These are phyloP conservation scores for Solanum infundibuliforme DNA, from an alignment of 257 asterid genomes.

Conservation along the genomic window DNA sequence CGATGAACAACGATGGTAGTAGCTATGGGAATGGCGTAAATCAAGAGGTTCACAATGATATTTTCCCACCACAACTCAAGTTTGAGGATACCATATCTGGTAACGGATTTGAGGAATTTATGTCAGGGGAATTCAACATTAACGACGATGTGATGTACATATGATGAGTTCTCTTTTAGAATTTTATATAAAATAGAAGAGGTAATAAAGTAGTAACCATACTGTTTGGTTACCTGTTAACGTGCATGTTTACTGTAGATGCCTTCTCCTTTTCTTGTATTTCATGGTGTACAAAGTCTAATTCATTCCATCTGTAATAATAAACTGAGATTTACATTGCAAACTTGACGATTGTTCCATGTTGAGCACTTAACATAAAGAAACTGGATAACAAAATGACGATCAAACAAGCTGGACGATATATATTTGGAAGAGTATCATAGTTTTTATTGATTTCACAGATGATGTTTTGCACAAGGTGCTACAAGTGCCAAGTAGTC, in stretches of 20 bases:
- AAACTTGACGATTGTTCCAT: neutral
- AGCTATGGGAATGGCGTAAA: slow-evolving; percentile 9
- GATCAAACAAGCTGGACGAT: neutral
- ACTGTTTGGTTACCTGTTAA: neutral
- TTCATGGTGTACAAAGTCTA: neutral
- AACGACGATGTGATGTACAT: slow-evolving; percentile 21
- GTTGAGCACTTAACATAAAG: neutral
- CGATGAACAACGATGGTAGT: slow-evolving; percentile 18
- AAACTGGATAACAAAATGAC: neutral
- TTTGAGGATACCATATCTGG: slow-evolving; percentile 37
- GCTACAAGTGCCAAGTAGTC: neutral
- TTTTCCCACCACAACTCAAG: slow-evolving; percentile 25
- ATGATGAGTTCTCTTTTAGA: slow-evolving; percentile 13
- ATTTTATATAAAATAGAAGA: neutral
- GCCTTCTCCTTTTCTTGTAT: neutral
- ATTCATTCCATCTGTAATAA: slow-evolving; percentile 1
- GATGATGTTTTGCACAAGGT: neutral
- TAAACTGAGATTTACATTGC: neutral
- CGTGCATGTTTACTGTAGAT: slow-evolving; percentile 2
- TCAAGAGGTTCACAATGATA: slow-evolving; percentile 13
- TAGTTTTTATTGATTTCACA: neutral
- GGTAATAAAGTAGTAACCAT: neutral
- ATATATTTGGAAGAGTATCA: neutral
- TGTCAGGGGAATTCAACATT: slow-evolving; percentile 32
- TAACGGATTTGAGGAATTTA: slow-evolving; percentile 21